Percentiles rank a stretch among this genome's conserved stretches.
Evolutionary conservation across 179 eudicot species (phyloP).

Genomic region (Beta lomatogona): DNA sequence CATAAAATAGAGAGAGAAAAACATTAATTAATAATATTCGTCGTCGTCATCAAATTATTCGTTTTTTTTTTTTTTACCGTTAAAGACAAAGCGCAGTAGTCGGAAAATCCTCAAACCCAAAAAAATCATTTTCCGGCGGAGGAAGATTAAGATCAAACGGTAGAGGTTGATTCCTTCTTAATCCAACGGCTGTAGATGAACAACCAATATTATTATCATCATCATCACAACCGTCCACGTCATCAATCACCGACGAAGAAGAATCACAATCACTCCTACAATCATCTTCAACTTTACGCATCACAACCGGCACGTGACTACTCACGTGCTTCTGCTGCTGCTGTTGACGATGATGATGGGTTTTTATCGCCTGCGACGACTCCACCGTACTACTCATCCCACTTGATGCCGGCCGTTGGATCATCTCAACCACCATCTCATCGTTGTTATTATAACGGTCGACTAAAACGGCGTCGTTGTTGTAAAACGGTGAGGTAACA

Average conservation of each 20-base stretch:
- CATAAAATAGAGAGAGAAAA: conserved; percentile 25
- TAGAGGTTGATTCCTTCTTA: conserved; percentile 24
- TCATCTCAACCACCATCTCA: conserved; percentile 18
- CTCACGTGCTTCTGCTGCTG: no score
- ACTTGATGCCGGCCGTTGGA: conserved; percentile 66
- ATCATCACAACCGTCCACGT: conserved; percentile 37
- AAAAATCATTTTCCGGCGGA: conserved; percentile 34
- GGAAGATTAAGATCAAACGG: conserved; percentile 77
- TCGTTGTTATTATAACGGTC: neutral
- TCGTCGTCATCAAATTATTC: conserved; percentile 14
- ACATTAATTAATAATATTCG: neutral
- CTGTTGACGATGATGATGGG: no score
- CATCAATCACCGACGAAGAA: conserved; percentile 70
- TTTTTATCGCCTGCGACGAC: conserved; percentile 41
- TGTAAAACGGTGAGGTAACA: conserved; percentile 1
- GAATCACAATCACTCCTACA: conserved; percentile 89
- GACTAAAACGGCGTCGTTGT: conserved; percentile 12
- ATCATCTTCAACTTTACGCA: conserved; percentile 25
- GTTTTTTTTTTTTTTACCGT: conserved; percentile 9
- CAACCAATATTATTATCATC: no score
- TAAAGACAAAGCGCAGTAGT: conserved; percentile 66
- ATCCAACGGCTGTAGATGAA: conserved; percentile 35
- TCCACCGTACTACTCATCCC: conserved; percentile 83
- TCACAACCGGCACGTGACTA: no score
- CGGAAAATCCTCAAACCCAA: conserved; percentile 44